Percentiles rank a stretch among this genome's conserved stretches.
These are phyloP conservation scores for Ophiostoma sp. DNA, from an alignment of 2,329 filamentous ascomycete genomes.

Conservation along the genomic window DNA sequence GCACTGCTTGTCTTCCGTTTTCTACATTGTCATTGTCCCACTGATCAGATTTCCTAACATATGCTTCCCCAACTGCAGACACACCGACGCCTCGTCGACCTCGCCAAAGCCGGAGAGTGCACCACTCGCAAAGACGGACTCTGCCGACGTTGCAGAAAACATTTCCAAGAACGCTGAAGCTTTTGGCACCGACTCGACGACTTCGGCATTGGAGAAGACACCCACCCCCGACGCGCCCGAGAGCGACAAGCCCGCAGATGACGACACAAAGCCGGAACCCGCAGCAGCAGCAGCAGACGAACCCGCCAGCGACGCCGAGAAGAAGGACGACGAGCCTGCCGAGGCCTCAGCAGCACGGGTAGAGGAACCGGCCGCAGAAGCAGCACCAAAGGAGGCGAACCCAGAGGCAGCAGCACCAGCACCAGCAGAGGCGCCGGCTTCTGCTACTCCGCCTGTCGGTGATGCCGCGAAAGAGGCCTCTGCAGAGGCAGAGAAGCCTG, in stretches of 20 bases:
- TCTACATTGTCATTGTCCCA: not conserved
- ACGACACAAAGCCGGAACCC: not conserved
- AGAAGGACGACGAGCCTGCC: constrained; percentile 15
- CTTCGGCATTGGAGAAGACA: not conserved
- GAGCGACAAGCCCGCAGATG: not conserved
- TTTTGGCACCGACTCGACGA: constrained; percentile 17
- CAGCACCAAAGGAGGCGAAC: not conserved
- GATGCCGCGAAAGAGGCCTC: not conserved
- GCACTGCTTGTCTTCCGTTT: not conserved
- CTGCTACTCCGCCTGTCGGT: not conserved
- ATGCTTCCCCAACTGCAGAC: not conserved
- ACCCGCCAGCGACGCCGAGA: not conserved
- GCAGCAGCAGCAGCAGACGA: not conserved
- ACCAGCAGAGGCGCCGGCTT: constrained; percentile 17
- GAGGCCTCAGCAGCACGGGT: not conserved
- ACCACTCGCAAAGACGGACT: not conserved
- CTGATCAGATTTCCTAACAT: not conserved
- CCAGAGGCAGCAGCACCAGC: not conserved
- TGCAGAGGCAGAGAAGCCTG: not conserved
- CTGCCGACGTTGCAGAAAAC: not conserved
- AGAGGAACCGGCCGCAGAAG: constrained; percentile 18
- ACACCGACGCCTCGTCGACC: not conserved
- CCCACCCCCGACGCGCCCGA: not conserved
- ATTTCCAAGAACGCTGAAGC: constrained; percentile 23
- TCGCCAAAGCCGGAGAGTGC: not conserved